phyloP scores from a whole-genome alignment of 352 stramenopile genomes.

The Stramenopiles sp. region DNA sequence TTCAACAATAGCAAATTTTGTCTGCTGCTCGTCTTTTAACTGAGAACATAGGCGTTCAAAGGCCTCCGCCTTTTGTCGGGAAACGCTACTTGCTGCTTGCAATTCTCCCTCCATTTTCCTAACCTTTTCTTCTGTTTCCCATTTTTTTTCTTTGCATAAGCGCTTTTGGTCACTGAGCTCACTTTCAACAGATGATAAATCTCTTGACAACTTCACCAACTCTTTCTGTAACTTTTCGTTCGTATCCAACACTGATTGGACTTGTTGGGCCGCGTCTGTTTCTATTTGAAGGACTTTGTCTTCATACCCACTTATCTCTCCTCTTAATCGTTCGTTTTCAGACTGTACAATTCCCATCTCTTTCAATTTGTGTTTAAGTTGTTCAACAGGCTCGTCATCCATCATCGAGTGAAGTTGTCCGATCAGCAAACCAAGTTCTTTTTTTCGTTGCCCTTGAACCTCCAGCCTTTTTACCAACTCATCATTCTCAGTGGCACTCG shows the following conservation, averaged over 20 bases:
- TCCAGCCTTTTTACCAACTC: background rate
- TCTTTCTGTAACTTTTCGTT: background rate
- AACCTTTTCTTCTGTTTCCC: background rate
- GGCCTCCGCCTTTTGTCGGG: background rate
- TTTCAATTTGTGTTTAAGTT: background rate
- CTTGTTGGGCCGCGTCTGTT: background rate
- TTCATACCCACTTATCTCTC: background rate
- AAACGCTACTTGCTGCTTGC: background rate
- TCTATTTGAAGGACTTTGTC: background rate
- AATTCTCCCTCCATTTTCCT: background rate
- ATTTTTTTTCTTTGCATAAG: background rate
- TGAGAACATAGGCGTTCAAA: background rate
- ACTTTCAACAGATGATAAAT: background rate
- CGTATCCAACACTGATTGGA: background rate
- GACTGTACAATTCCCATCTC: background rate
- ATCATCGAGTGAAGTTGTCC: background rate
- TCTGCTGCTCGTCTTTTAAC: background rate
- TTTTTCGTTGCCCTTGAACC: background rate
- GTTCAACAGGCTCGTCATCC: background rate
- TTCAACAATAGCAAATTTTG: background rate
- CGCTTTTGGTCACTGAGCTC: background rate
- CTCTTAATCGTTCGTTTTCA: background rate
- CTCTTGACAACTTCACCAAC: constrained; percentile 1
- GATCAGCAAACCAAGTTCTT: background rate
- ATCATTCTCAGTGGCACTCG: background rate